phyloP scores from a whole-genome alignment of 1,139 yeast species.

The Geotrichum phurueaensis region DNA sequence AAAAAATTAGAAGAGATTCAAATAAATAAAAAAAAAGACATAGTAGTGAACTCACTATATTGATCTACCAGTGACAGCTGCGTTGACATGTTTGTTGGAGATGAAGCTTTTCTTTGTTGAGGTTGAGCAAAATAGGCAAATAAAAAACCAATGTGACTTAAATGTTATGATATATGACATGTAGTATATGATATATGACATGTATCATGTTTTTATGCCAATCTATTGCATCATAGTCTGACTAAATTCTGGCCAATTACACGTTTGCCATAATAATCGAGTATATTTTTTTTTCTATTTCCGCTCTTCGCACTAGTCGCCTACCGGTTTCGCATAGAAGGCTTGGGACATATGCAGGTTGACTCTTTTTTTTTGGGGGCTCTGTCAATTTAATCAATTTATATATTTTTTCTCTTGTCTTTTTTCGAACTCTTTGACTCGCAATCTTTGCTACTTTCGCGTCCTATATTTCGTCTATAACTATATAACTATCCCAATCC shows the following conservation, averaged over 20 bases:
- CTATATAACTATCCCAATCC: background rate
- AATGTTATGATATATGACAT: background rate
- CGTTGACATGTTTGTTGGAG: background rate
- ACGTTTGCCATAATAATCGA: background rate
- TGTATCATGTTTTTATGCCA: background rate
- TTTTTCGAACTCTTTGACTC: background rate
- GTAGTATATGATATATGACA: background rate
- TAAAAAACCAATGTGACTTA: background rate
- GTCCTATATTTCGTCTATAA: background rate
- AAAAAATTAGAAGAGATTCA: background rate
- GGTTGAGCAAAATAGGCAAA: background rate
- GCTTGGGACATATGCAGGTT: background rate
- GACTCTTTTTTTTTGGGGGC: background rate
- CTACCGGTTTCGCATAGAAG: background rate
- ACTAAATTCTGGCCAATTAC: background rate
- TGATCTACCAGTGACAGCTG: background rate
- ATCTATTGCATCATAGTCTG: background rate
- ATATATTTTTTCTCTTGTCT: background rate
- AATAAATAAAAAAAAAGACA: background rate
- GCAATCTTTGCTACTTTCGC: background rate
- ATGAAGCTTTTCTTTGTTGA: background rate
- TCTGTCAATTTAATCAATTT: background rate
- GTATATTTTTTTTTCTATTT: background rate
- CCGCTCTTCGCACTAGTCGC: background rate
- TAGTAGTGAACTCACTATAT: background rate